Evolutionary conservation across 192 early-diverging fungal genomes (phyloP), one percentile per base, ranked within the genome.

Genomic region (Umbelopsis isabellina): DNA sequence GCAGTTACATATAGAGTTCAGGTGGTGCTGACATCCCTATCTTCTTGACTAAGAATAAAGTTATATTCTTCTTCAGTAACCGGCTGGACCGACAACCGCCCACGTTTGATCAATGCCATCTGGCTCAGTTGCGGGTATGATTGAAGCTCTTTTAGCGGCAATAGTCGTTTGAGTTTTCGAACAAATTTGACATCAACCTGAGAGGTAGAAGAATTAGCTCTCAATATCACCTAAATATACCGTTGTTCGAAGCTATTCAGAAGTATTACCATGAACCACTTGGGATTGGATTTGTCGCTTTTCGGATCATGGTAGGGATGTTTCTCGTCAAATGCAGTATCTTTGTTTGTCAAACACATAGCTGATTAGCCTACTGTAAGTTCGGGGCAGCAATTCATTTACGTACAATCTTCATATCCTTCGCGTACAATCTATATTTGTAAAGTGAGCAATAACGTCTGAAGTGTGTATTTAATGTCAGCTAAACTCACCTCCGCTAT

Each of bases 231-330:
- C 1, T 6, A 9, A 41, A 41, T 41, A 41, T 10, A 41, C 37
- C 1, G 10, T 6, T 41, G 37, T 6, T 41, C 46, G 3, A 30
- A 22, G n/a, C 51, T 48, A 15, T 51, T 55, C 45, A 67, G 2
- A 23, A 49, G 6, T 37, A 68, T 61, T 86, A 88, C 91, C 90
- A 92, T 93, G 73, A 84, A 92, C 93, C 94, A 96, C 69, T 81
- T 91, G 33, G 93, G 93, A 12, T 87, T 76, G 0, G 86, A 84
- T 21, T 79, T 67, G 7, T 86, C 75, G 1, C 88, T 87, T 69
- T 94, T 96, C 7, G 84, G 79, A 70, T 96, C 93, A 69, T 83
- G 94, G 76, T 96, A 96, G 1, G 89, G 89, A 69, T 92, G 89
- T 10, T 75, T 73, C 23, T 79, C 27, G 55, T 96, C 92, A 66